Base-by-base conservation (phyloP, 495 filamentous ascomycete genomes). In the Lophiotrema nucula region DNA sequence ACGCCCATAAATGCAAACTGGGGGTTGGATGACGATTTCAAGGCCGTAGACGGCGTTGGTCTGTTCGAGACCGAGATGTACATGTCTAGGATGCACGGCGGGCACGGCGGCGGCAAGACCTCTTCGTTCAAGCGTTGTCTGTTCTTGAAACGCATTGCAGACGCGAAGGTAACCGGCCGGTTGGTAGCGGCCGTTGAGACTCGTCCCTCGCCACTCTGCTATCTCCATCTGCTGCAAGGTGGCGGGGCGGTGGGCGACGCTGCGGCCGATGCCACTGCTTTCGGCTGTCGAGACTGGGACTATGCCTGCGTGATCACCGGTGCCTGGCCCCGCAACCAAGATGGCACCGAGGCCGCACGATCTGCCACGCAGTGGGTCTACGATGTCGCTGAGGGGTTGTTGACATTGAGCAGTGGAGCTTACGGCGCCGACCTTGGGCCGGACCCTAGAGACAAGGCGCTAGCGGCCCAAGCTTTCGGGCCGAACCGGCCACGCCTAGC, bases 291-390 rank as follows among this genome's bases (percentile, higher is more conserved):
- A 73, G 74, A 81, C 68, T 87, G 82, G 82, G 74, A 79, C 46
- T 85, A 79, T 74, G 82, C 83, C 52, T 85, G 82, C 53, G 79
- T 85, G 21, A 56, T 87, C 50, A 85, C 83, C n/a, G 81, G 81
- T 37, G 77, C 85, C 64, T 87, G 83, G 83, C 67, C 70, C 21
- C 77, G 81, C 48, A 72, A 81, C 15, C 69, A 82, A 72, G 80
- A 84, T 70, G 73, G 70, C 50, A 76, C 74, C n/a, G 70, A 75
- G 60, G 47, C 62, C 15, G 71, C 77, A 64, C 73, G 33, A 66
- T 65, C 70, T 47, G 71, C 71, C 44, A 66, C 80, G 27, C 56
- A 45, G 27, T 87, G 83, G 83, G 83, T 85, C 43, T 87, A 85
- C 67, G 65, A 74, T 5, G 69, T 80, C 58, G 78, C 69, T 53